Evolutionary conservation across 495 filamentous ascomycete genomes (phyloP).

Genomic region (Penicilliopsis zonata): DNA sequence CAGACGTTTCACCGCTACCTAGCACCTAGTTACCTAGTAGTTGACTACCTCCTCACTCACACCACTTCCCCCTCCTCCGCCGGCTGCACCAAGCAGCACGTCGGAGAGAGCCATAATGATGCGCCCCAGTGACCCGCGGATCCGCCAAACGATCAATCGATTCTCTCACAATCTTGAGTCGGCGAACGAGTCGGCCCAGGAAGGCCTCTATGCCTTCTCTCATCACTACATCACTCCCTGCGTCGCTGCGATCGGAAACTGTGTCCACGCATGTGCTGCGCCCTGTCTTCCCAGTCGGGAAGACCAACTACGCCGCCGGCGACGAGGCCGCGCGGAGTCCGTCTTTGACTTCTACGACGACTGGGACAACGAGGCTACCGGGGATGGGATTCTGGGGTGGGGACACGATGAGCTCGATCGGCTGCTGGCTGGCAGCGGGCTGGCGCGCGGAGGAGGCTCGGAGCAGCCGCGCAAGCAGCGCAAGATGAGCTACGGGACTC

Average conservation of each 20-base stretch:
- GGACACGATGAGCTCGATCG: slow-evolving; percentile 82
- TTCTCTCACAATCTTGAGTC: slow-evolving; percentile 86
- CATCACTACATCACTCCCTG: slow-evolving; percentile 80
- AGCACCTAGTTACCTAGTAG: neutral
- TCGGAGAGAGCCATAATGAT: slow-evolving; percentile 26
- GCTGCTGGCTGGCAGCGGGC: slow-evolving; percentile 64
- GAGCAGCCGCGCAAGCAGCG: slow-evolving; percentile 63
- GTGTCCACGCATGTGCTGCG: slow-evolving; percentile 55
- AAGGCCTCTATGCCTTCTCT: slow-evolving; percentile 75
- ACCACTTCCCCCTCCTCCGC: neutral
- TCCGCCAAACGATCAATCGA: slow-evolving; percentile 87
- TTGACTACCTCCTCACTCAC: neutral
- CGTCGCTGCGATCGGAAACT: slow-evolving; percentile 49
- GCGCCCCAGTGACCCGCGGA: slow-evolving; percentile 76
- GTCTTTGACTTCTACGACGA: slow-evolving; percentile 98
- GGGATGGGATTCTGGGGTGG: slow-evolving; percentile 55
- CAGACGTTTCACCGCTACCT: neutral
- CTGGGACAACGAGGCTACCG: slow-evolving; percentile 69
- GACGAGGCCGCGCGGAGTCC: slow-evolving; percentile 60
- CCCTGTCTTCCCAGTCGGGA: slow-evolving; percentile 64
- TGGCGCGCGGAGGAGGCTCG: slow-evolving; percentile 26
- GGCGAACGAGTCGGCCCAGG: slow-evolving; percentile 83
- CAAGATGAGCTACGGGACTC: slow-evolving; percentile 82
- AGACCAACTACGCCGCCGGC: slow-evolving; percentile 56
- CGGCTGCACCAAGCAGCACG: neutral